These are phyloP conservation scores for Przewalskia tangutica DNA, from an alignment of 257 asterid genomes.

Conservation along the genomic window DNA sequence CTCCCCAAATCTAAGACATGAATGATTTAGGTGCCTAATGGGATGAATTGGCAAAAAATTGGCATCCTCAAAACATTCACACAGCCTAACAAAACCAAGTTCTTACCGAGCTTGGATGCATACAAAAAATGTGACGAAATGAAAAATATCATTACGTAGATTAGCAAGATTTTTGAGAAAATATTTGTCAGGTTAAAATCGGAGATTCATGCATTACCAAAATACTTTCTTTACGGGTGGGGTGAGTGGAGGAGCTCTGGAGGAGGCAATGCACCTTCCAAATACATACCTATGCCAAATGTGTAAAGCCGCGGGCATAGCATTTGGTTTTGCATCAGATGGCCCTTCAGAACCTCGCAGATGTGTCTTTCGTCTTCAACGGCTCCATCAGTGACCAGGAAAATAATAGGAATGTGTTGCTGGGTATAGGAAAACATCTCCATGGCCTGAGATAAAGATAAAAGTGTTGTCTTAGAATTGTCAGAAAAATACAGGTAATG, in stretches of 20 bases:
- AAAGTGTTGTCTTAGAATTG: background rate
- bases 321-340: slow-evolving; percentile 29
- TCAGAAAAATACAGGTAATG: background rate
- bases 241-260: background rate
- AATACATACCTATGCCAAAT: slow-evolving; percentile 67
- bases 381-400: slow-evolving; percentile 92
- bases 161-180: background rate
- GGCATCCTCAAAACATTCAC: background rate
- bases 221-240: background rate
- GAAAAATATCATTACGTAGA: background rate
- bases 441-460: slow-evolving; percentile 49
- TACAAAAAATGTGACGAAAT: background rate
- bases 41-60: background rate
- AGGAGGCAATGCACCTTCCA: background rate
- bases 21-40: background rate
- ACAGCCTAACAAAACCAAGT: background rate
- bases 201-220: background rate
- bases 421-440: slow-evolving; percentile 50
- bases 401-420: slow-evolving; percentile 48
- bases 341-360: slow-evolving; percentile 49
- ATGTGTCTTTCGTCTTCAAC: slow-evolving; percentile 83
- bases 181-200: background rate
- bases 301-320: slow-evolving; percentile 69
- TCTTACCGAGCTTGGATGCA: background rate
- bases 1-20: background rate